A percentile compares a stretch with the other conserved stretches of the same genome.
Conservation (phyloP, 2,329 filamentous ascomycete species). For the Arthrobotrys iridis region DNA sequence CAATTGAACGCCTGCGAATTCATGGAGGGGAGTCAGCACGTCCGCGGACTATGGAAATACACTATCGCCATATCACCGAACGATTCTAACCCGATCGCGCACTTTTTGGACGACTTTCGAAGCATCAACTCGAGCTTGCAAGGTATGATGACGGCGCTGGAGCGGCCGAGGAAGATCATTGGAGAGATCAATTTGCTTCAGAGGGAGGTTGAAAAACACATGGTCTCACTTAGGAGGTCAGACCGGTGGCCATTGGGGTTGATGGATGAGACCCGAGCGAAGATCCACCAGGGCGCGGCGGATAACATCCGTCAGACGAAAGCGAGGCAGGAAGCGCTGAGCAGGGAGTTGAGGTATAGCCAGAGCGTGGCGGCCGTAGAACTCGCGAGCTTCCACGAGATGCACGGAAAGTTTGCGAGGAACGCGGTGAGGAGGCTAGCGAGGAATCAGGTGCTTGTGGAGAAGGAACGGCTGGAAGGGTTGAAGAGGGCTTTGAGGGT, state of each 20-base stretch:
- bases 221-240: conserved; percentile 76
- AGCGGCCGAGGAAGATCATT: conserved; percentile 81
- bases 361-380: conserved; percentile 93
- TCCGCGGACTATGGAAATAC: conserved; percentile 77
- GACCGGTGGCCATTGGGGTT: conserved; percentile 83
- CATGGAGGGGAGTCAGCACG: conserved; percentile 64
- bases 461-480: conserved; percentile 80
- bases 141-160: conserved; percentile 80
- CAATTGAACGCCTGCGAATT: conserved; percentile 57
- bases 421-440: conserved; percentile 80
- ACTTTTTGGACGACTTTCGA: conserved; percentile 79
- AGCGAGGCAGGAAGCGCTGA: conserved; percentile 76
- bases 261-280: conserved; percentile 81
- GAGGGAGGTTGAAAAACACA: conserved; percentile 79
- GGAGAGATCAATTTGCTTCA: conserved; percentile 77
- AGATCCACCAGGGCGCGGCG: conserved; percentile 83
- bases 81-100: conserved; percentile 76
- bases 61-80: conserved; percentile 72
- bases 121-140: conserved; percentile 85
- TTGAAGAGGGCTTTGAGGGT: conserved; percentile 82
- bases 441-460: conserved; percentile 78
- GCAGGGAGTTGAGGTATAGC: conserved; percentile 85
- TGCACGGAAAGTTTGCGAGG: conserved; percentile 80
- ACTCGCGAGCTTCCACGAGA: conserved; percentile 91
- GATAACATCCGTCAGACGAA: conserved; percentile 77